Evolutionary conservation across 768 basidiomycete genomes (phyloP).

Genomic region (Lyophyllum atratum): DNA sequence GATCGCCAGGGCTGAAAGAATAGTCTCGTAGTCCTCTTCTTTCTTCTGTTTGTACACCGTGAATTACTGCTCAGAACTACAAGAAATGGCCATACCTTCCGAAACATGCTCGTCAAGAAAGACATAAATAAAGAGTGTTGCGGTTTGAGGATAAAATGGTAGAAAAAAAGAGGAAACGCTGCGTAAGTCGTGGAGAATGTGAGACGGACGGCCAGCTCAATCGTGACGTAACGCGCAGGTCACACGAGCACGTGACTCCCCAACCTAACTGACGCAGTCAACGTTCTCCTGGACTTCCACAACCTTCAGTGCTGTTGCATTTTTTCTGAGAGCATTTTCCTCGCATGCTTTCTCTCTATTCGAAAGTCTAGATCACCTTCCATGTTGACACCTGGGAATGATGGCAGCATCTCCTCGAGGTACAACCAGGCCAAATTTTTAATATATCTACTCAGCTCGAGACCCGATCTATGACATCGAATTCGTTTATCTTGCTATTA

Average conservation of each 20-base stretch:
- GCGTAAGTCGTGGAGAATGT: neutral
- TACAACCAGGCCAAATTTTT: neutral
- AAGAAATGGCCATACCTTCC: slow-evolving; percentile 9
- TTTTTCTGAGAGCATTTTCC: neutral
- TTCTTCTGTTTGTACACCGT: slow-evolving; percentile 36
- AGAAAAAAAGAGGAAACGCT: neutral
- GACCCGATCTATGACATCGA: neutral
- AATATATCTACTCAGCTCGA: neutral
- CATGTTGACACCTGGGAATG: neutral
- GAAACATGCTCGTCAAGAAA: slow-evolving; percentile 13
- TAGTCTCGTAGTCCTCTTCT: slow-evolving; percentile 77
- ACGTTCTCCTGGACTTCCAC: neutral
- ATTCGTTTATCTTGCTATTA: neutral
- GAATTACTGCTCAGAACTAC: neutral
- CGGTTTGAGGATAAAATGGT: neutral
- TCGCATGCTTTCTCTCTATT: neutral
- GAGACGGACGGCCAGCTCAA: slow-evolving; percentile 8
- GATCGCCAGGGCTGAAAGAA: slow-evolving; percentile 64
- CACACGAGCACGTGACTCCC: slow-evolving; percentile 11
- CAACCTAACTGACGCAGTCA: neutral
- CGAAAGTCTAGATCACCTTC: neutral
- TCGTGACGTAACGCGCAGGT: slow-evolving; percentile 6
- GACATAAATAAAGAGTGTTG: slow-evolving; percentile 19
- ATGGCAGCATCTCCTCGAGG: neutral
- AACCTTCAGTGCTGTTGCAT: no score